A percentile compares a stretch with the other conserved stretches of the same genome.
Conservation (phyloP, 305 asterid species). For the Withania somnifera region DNA sequence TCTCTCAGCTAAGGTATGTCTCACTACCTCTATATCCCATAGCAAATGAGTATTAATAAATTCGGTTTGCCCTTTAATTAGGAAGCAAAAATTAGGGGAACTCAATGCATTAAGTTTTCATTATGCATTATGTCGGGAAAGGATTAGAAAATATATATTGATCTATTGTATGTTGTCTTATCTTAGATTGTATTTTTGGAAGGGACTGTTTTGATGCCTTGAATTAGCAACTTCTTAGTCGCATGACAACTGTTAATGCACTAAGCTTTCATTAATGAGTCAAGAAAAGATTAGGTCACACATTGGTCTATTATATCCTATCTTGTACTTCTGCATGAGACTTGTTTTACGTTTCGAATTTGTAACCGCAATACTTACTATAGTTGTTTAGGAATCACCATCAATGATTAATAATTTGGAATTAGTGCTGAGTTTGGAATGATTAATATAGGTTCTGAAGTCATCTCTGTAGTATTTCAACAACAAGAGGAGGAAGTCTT, state of each 20-base stretch:
- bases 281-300: too few relatives aligned
- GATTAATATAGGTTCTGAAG: background rate
- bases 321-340: too few relatives aligned
- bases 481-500: conserved; percentile 40
- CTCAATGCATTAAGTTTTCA: background rate
- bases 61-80: background rate
- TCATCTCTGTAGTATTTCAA: conserved; percentile 35
- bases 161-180: background rate
- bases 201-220: background rate
- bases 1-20: conserved; percentile 45
- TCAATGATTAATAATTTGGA: too few relatives aligned
- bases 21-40: background rate
- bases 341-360: too few relatives aligned
- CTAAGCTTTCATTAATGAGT: too few relatives aligned
- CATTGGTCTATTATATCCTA: too few relatives aligned
- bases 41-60: background rate
- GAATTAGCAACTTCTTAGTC: background rate
- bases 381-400: background rate
- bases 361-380: background rate
- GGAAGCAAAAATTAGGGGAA: background rate
- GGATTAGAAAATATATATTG: too few relatives aligned
- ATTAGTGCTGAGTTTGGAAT: too few relatives aligned
- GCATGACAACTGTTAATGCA: too few relatives aligned
- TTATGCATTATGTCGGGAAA: background rate
- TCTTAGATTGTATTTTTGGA: background rate